Evolutionary conservation across 257 asterid genomes (phyloP).

Genomic region (Knoxia roxburghii): DNA sequence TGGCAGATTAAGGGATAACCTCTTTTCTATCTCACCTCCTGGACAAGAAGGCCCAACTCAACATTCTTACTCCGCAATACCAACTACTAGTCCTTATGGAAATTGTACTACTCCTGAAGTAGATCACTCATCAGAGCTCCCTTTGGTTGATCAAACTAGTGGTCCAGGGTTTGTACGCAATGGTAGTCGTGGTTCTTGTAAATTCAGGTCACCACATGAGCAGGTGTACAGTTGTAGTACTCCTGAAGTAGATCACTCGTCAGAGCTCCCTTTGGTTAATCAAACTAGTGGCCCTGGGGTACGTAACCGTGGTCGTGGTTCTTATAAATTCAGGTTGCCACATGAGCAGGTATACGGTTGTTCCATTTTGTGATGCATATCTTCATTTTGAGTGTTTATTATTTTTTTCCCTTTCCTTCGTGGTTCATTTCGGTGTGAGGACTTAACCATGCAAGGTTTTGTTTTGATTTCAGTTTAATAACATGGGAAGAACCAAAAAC

Average conservation of each 20-base stretch:
- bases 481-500: slow-evolving; percentile 12
- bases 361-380: slow-evolving; percentile 4
- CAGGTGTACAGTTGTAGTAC: too few relatives aligned
- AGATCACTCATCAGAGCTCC: slow-evolving; percentile 21
- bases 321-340: slow-evolving; percentile 18
- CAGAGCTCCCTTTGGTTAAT: slow-evolving; percentile 25
- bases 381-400: background rate
- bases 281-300: slow-evolving; percentile 32
- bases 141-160: slow-evolving; percentile 27
- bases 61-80: slow-evolving; percentile 13
- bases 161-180: slow-evolving; percentile 32
- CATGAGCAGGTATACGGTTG: slow-evolving; percentile 24
- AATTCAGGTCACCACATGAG: too few relatives aligned
- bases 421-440: slow-evolving; percentile 1
- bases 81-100: slow-evolving; percentile 21
- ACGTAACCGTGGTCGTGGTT: slow-evolving; percentile 24
- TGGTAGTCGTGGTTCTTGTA: too few relatives aligned
- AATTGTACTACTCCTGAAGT: slow-evolving; percentile 20
- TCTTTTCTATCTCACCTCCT: slow-evolving; percentile 29
- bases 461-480: slow-evolving; percentile 23
- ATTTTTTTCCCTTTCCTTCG: background rate
- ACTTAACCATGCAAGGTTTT: background rate
- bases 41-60: slow-evolving; percentile 21
- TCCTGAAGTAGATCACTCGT: slow-evolving; percentile 19
- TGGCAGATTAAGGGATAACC: slow-evolving; percentile 42